Evolutionary conservation across 257 asterid genomes (phyloP).

Genomic region (Solanum pinnatisectum): DNA sequence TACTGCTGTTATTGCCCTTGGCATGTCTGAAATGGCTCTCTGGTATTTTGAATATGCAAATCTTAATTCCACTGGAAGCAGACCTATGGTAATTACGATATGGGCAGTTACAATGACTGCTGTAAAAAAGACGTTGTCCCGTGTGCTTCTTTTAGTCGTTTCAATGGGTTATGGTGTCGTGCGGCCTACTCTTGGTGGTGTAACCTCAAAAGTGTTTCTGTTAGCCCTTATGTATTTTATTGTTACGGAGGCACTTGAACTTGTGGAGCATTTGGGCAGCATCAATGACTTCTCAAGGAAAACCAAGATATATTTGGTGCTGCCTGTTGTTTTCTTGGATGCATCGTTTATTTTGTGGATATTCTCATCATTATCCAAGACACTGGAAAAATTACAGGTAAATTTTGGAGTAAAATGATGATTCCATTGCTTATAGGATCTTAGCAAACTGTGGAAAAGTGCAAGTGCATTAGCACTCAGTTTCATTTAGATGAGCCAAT

Average conservation of each 20-base stretch:
- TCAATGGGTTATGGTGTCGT: slow-evolving; percentile 36
- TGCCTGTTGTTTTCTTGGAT: slow-evolving; percentile 30
- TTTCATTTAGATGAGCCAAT: not conserved
- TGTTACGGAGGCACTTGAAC: slow-evolving; percentile 25
- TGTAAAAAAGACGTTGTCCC: slow-evolving; percentile 25
- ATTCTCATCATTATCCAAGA: slow-evolving; percentile 28
- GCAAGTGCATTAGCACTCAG: not conserved
- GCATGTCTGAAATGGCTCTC: slow-evolving; percentile 38
- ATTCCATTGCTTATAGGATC: not conserved
- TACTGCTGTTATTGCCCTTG: slow-evolving; percentile 29
- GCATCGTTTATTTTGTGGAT: slow-evolving; percentile 30
- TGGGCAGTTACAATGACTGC: slow-evolving; percentile 30
- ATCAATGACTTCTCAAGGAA: slow-evolving; percentile 32
- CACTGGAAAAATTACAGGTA: slow-evolving; percentile 34
- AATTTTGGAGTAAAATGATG: not conserved
- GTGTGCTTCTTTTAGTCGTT: slow-evolving; percentile 30
- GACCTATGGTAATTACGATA: slow-evolving; percentile 26
- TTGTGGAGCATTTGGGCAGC: slow-evolving; percentile 29
- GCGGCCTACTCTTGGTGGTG: slow-evolving; percentile 24
- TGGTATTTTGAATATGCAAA: slow-evolving; percentile 35
- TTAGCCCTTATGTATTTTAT: slow-evolving; percentile 13
- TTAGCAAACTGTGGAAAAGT: not conserved
- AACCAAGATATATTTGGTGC: slow-evolving; percentile 23
- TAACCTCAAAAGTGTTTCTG: slow-evolving; percentile 13
- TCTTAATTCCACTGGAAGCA: slow-evolving; percentile 24